These are phyloP conservation scores for Vaccinium darrowii DNA, from an alignment of 148 eudicot genomes.

Conservation along the genomic window DNA sequence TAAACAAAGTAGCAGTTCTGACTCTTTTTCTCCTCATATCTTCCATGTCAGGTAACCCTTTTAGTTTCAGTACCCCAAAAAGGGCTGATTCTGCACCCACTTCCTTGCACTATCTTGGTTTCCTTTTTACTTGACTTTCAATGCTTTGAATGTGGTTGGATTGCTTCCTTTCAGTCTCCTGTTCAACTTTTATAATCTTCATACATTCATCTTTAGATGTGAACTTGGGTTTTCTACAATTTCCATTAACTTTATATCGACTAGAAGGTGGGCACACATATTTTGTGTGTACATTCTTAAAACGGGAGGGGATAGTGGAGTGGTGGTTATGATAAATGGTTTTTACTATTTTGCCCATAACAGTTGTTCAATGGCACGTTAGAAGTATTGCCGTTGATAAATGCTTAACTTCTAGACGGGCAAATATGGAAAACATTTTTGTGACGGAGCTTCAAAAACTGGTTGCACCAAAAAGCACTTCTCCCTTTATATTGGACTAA, in stretches of 20 bases:
- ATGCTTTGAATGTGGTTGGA: background rate
- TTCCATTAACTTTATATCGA: background rate
- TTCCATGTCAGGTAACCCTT: constrained; percentile 34
- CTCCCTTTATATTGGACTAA: background rate
- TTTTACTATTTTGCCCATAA: too few species aligned
- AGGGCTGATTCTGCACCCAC: background rate
- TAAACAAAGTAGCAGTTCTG: constrained; percentile 23
- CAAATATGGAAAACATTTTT: too few species aligned
- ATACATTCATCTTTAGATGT: background rate
- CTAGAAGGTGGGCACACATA: too few species aligned
- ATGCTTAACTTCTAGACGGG: too few species aligned
- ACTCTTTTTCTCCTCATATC: constrained; percentile 24
- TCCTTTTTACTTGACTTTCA: background rate
- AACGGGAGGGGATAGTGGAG: too few species aligned
- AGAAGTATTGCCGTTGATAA: too few species aligned
- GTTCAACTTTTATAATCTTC: background rate
- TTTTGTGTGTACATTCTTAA: too few species aligned
- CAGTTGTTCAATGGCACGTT: too few species aligned
- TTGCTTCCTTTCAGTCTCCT: background rate
- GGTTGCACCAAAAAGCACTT: too few species aligned
- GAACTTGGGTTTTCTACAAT: constrained; percentile 6
- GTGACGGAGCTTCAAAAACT: too few species aligned
- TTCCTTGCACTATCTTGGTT: background rate
- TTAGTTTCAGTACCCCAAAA: background rate
- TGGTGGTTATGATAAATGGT: too few species aligned